Evolutionary conservation across 306 rosid genomes (phyloP).

Genomic region (Purshia tridentata): DNA sequence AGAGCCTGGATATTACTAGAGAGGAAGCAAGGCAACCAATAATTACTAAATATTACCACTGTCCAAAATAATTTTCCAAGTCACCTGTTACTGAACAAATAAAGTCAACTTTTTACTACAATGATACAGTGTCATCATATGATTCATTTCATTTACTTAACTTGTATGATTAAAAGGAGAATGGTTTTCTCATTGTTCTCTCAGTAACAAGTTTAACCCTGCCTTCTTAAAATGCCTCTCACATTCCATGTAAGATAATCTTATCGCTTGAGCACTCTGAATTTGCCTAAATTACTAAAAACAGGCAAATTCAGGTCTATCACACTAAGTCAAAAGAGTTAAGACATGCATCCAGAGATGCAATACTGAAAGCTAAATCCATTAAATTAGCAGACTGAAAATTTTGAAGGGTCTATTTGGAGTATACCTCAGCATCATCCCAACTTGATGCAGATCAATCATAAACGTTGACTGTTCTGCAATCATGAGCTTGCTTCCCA

Average conservation of each 20-base stretch:
- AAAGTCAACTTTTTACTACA: neutral
- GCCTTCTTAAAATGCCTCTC: neutral
- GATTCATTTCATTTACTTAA: neutral
- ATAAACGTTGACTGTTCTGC: slow-evolving; percentile 92
- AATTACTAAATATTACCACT: neutral
- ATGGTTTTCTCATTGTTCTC: neutral
- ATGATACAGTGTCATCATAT: neutral
- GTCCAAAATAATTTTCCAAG: neutral
- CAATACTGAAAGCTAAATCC: neutral
- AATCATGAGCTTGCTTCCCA: slow-evolving; percentile 86
- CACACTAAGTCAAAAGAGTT: neutral
- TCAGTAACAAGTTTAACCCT: neutral
- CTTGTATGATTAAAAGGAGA: neutral
- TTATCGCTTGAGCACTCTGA: neutral
- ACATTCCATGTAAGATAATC: slow-evolving; percentile 10
- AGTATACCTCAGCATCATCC: slow-evolving; percentile 90
- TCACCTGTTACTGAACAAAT: neutral
- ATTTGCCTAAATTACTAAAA: neutral
- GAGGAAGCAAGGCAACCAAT: neutral
- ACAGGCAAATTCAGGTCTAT: neutral
- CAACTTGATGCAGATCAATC: slow-evolving; percentile 96
- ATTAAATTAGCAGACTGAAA: slow-evolving; percentile 11
- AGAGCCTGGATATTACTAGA: neutral
- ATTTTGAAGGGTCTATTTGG: slow-evolving; percentile 18
- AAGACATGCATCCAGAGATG: neutral